Evolutionary conservation across 2,329 filamentous ascomycete species (phyloP).

Genomic region (Fusarium paranaense): DNA sequence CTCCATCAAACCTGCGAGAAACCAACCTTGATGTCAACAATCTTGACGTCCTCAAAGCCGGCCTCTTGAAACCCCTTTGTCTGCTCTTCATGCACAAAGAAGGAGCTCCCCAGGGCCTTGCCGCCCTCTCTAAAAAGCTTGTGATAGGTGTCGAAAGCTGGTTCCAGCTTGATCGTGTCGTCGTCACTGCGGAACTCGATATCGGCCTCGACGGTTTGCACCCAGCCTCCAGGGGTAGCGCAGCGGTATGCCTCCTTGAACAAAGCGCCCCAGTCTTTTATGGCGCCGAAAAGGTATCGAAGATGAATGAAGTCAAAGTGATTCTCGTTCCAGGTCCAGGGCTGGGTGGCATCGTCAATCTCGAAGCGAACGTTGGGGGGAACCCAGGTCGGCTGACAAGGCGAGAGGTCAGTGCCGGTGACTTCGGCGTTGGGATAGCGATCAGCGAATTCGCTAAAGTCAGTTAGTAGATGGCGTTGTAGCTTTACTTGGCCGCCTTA

Average conservation of each 20-base stretch:
- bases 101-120: background rate
- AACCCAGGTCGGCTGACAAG: slow-evolving; percentile 2
- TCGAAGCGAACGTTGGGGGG: slow-evolving; percentile 4
- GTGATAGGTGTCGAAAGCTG: background rate
- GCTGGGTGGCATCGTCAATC: background rate
- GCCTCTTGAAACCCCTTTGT: background rate
- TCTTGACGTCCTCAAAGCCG: background rate
- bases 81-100: slow-evolving; percentile 1
- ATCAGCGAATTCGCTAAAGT: slow-evolving; percentile 1
- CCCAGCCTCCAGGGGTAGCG: background rate
- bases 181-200: background rate
- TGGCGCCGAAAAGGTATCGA: slow-evolving; percentile 1
- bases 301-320: slow-evolving; percentile 4
- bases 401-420: slow-evolving; percentile 1
- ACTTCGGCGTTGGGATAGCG: background rate
- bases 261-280: background rate
- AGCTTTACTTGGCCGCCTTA: background rate
- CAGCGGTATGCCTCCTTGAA: slow-evolving; percentile 10
- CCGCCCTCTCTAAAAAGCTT: background rate
- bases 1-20: background rate
- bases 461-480: background rate
- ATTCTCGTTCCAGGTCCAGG: background rate
- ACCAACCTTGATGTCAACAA: background rate
- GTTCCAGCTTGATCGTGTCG: background rate
- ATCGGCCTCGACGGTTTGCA: slow-evolving; percentile 1